Conservation (phyloP, 2,329 filamentous ascomycete species). For the Colletotrichum salicis region DNA sequence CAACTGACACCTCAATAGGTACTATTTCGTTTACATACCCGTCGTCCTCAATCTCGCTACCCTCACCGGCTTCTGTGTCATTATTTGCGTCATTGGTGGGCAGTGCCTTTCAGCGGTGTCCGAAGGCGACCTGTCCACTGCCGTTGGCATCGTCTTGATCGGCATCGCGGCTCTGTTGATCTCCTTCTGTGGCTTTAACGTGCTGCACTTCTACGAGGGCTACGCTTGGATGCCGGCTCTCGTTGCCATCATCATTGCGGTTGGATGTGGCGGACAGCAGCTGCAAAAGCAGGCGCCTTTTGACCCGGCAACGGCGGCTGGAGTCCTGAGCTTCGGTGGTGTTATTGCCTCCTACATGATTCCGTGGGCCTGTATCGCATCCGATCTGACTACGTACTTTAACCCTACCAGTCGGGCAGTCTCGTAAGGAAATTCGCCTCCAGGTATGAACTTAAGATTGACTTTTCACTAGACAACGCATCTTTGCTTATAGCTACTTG, state of each 20-base stretch:
- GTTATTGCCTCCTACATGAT: constrained; percentile 73
- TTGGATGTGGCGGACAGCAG: constrained; percentile 51
- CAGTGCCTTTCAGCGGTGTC: constrained; percentile 52
- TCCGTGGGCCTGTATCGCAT: constrained; percentile 68
- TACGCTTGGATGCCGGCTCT: constrained; percentile 59
- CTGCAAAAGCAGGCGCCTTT: constrained; percentile 49
- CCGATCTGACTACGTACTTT: constrained; percentile 71
- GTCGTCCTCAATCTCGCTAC: constrained; percentile 57
- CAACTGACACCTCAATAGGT: neutral
- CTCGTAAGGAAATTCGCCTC: constrained; percentile 48
- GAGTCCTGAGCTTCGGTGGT: constrained; percentile 67
- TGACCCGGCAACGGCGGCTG: constrained; percentile 52
- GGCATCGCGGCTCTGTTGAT: constrained; percentile 55
- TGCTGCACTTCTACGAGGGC: constrained; percentile 56
- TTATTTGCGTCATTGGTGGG: constrained; percentile 59
- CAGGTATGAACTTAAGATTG: neutral
- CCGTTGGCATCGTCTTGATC: constrained; percentile 61
- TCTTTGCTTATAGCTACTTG: constrained; percentile 67
- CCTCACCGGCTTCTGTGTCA: constrained; percentile 59
- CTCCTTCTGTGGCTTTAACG: constrained; percentile 58
- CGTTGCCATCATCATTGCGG: constrained; percentile 51
- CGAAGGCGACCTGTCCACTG: constrained; percentile 49
- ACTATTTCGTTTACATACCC: constrained; percentile 37
- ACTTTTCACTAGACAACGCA: constrained; percentile 44
- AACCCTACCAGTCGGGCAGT: constrained; percentile 61